Evolutionary conservation across 176 grass and related monocot species (phyloP).

Genomic region (Oryza australiensis): DNA sequence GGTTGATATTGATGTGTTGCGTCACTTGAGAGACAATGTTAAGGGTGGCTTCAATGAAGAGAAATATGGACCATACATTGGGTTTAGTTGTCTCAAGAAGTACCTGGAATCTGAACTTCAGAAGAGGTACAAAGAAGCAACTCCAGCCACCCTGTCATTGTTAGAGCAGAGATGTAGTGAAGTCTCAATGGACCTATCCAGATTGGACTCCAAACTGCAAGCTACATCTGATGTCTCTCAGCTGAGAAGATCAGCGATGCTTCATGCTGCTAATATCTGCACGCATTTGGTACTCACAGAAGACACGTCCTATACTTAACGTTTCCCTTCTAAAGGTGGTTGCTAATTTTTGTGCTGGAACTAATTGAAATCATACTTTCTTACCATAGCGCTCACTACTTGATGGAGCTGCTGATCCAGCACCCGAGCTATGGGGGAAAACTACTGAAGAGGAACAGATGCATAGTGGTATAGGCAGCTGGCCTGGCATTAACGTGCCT

Average conservation of each 20-base stretch:
- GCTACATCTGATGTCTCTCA: conserved; percentile 87
- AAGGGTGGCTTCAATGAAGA: conserved; percentile 95
- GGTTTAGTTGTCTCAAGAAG: conserved; percentile 75
- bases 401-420: conserved; percentile 92
- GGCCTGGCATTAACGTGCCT: conserved; percentile 77
- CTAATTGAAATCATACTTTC: conserved; percentile 6
- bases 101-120: conserved; percentile 92
- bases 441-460: conserved; percentile 81
- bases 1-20: conserved; percentile 72
- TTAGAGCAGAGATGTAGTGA: conserved; percentile 86
- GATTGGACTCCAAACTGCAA: conserved; percentile 80
- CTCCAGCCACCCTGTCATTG: conserved; percentile 85
- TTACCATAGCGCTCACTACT: conserved; percentile 64
- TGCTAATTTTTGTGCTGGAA: conserved; percentile 6
- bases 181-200: conserved; percentile 68
- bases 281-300: conserved; percentile 71
- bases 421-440: conserved; percentile 96
- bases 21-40: conserved; percentile 73
- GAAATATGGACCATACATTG: conserved; percentile 76
- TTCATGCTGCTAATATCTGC: conserved; percentile 88
- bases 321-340: conserved; percentile 22
- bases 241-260: conserved; percentile 84
- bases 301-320: neutral
- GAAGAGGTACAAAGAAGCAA: conserved; percentile 94
- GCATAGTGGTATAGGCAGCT: conserved; percentile 83